Conservation (phyloP, 305 asterid genomes). For the Fraxinus sp. region DNA sequence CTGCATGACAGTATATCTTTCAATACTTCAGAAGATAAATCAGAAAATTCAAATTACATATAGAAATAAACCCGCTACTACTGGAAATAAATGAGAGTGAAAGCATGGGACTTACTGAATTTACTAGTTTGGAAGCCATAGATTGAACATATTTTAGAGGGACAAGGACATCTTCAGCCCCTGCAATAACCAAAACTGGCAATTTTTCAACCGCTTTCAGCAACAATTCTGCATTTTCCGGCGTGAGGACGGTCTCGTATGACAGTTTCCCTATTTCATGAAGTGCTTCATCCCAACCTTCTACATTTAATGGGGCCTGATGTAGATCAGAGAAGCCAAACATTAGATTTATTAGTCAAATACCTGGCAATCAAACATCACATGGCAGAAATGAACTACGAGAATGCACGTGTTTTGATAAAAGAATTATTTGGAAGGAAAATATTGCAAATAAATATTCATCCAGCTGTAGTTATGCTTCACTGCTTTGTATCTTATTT, state of each 20-base stretch:
- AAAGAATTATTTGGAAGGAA: not conserved
- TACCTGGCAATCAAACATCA: not conserved
- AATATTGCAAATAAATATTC: not conserved
- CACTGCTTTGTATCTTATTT: not conserved
- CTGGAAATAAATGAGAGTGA: not conserved
- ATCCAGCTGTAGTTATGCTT: not conserved
- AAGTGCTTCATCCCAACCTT: constrained; percentile 95
- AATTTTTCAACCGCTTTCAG: constrained; percentile 56
- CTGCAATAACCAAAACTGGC: constrained; percentile 73
- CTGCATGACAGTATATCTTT: constrained; percentile 40
- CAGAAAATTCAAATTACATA: not conserved
- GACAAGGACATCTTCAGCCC: constrained; percentile 83
- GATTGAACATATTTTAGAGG: constrained; percentile 71
- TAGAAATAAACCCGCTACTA: not conserved
- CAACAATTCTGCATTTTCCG: constrained; percentile 51
- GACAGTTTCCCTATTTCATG: constrained; percentile 86
- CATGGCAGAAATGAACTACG: not conserved
- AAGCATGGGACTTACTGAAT: constrained; percentile 60
- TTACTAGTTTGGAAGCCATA: constrained; percentile 74
- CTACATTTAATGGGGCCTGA: constrained; percentile 82
- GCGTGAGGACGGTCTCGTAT: constrained; percentile 61
- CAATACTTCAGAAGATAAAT: not conserved
- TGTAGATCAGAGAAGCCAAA: constrained; percentile 17
- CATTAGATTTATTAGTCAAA: not conserved
- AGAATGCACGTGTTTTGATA: not conserved